Evolutionary conservation across 2,329 filamentous ascomycete genomes (phyloP).

Genomic region (Colletotrichum filicis): DNA sequence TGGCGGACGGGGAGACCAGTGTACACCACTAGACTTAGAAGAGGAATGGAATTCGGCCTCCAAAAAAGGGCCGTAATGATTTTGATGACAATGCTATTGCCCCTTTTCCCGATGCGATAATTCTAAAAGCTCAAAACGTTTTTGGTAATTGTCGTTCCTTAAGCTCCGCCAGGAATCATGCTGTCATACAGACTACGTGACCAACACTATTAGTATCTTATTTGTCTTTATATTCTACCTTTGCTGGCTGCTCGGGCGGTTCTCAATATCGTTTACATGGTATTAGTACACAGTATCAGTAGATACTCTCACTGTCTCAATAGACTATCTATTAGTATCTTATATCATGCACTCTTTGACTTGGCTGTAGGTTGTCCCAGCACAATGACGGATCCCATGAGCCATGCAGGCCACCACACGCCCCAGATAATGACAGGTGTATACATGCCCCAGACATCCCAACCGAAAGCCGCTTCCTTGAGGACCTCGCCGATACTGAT

Average conservation of each 20-base stretch:
- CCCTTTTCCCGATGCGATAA: background rate
- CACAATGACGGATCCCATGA: constrained; percentile 70
- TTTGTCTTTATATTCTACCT: too few species aligned
- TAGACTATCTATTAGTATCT: too few species aligned
- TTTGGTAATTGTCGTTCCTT: background rate
- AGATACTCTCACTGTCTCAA: too few species aligned
- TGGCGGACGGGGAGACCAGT: constrained; percentile 11
- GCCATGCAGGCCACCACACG: constrained; percentile 95
- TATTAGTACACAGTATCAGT: too few species aligned
- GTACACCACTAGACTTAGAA: constrained; percentile 35
- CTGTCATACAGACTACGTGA: background rate
- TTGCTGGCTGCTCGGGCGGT: too few species aligned
- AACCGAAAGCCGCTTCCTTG: constrained; percentile 82
- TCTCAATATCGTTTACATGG: too few species aligned
- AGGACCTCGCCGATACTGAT: constrained; percentile 68
- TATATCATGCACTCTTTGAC: background rate
- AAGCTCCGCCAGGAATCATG: background rate
- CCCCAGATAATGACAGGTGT: constrained; percentile 92
- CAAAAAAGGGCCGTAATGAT: constrained; percentile 20
- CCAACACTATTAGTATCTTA: background rate
- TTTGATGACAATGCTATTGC: constrained; percentile 19
- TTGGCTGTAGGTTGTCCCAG: constrained; percentile 48
- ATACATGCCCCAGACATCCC: constrained; percentile 90
- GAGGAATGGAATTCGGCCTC: constrained; percentile 12
- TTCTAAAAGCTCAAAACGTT: background rate